Evolutionary conservation across 2,329 filamentous ascomycete genomes (phyloP).

Genomic region (Fusarium falciforme): DNA sequence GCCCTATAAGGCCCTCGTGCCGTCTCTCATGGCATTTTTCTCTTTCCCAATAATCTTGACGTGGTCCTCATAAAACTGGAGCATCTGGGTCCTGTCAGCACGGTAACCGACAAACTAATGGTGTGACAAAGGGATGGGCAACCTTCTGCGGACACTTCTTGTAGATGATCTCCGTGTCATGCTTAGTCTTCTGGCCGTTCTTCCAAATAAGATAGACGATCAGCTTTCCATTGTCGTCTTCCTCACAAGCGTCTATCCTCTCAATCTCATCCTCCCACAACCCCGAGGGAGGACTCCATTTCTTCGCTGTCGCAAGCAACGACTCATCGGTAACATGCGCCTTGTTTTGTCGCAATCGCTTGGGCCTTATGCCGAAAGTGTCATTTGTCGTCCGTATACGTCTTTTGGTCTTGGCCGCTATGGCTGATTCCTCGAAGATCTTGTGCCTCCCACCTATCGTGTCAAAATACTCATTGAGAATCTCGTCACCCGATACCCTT

Average conservation of each 20-base stretch:
- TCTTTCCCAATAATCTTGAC: conserved; percentile 61
- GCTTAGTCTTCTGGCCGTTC: conserved; percentile 77
- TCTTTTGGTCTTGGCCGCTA: conserved; percentile 65
- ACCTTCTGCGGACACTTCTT: conserved; percentile 83
- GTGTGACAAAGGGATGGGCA: conserved; percentile 26
- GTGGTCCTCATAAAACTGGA: conserved; percentile 68
- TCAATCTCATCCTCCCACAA: conserved; percentile 54
- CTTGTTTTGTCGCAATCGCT: neutral
- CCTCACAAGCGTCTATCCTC: conserved; percentile 76
- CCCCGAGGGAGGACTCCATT: conserved; percentile 75
- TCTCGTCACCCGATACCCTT: too few relatives aligned
- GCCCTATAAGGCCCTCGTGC: neutral
- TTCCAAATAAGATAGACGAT: conserved; percentile 80
- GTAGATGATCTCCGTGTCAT: conserved; percentile 74
- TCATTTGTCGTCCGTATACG: conserved; percentile 57
- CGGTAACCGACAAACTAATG: neutral
- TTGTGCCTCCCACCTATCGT: conserved; percentile 71
- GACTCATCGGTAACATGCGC: neutral
- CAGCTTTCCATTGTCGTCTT: conserved; percentile 67
- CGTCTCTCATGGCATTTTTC: conserved; percentile 4
- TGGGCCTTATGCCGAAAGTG: neutral
- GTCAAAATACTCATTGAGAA: conserved; percentile 72
- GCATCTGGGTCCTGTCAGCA: conserved; percentile 57
- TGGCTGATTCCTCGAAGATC: conserved; percentile 60
- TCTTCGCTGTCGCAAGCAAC: conserved; percentile 40